phyloP scores from a whole-genome alignment of 768 basidiomycete species.

The Leccinum obscurum region DNA sequence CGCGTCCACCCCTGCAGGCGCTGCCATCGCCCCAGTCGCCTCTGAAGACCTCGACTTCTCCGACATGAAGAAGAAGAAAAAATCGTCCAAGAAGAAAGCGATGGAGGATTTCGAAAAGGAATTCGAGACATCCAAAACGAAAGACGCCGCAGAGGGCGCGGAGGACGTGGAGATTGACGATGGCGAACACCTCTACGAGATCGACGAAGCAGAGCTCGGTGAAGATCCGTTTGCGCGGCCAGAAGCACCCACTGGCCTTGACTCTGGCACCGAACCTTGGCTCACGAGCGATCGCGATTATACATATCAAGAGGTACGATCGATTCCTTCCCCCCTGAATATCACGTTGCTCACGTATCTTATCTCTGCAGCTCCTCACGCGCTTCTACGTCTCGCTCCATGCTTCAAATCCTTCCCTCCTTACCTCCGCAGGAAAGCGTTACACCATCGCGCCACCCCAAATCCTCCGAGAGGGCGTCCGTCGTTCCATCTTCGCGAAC shows the following conservation, averaged over 20 bases:
- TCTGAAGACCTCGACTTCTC: constrained; percentile 90
- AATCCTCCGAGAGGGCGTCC: constrained; percentile 93
- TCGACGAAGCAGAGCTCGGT: constrained; percentile 84
- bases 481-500: constrained; percentile 96
- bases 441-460: constrained; percentile 98
- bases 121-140: constrained; percentile 69
- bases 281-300: constrained; percentile 92
- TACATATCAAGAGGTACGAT: constrained; percentile 84
- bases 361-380: constrained; percentile 67
- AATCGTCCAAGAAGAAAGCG: constrained; percentile 84
- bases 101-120: constrained; percentile 96
- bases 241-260: constrained; percentile 59
- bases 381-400: constrained; percentile 93
- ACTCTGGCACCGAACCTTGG: constrained; percentile 86
- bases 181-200: constrained; percentile 62
- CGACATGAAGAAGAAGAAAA: constrained; percentile 97
- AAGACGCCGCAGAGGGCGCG: constrained; percentile 59
- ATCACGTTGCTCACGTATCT: not conserved
- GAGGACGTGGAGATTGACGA: constrained; percentile 58
- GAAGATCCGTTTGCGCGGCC: constrained; percentile 79
- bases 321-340: not conserved
- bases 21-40: constrained; percentile 41
- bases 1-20: constrained; percentile 54
- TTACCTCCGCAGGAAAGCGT: constrained; percentile 82
- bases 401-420: constrained; percentile 89